Base-by-base conservation (phyloP, 2,329 filamentous ascomycete genomes). In the Monilinia vaccinii-corymbosi region DNA sequence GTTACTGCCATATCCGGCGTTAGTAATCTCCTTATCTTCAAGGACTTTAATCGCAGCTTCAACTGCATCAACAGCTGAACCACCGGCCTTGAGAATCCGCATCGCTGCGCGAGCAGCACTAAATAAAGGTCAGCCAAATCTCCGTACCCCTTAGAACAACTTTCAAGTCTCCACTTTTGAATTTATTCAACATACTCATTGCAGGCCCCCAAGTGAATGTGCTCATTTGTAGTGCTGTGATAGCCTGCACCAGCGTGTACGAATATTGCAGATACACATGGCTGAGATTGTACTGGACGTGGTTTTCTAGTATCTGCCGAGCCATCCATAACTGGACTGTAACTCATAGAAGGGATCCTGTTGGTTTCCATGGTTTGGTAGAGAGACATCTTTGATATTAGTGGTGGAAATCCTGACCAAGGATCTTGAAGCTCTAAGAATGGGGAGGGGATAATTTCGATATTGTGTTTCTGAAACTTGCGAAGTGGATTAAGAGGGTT, bases 191-290 rank as follows among this genome's bases (percentile, higher is more conserved):
- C 90, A 75, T 78, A 97, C 93, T 93, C 87, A 70, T 88, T 87
- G 73, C 94, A 97, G 46, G 91, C 91, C 69, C 86, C 80, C 11
- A 99, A 81, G 71, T 99, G 94, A 42, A 89, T 79, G 60, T 81
- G 78, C 72, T 99, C 92, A 71, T 97, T 97, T 62, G 88, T 83
- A 28, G 83, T 78, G 71, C 91, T 97, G 73, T 99, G 94, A 69
- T 90, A 99, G 4, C 94, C 94, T 18, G 94, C 94, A 38, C 94
- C 94, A 42, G 93, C 94, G 74, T 99, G 94, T 48, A 99, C 87
- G 73, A 96, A 97, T 56, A 99, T 93, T 61, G 91, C 91, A 60
- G 84, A 84, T 11, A 84, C 75, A 50, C 65, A 64, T 11, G 64
- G 58, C 23, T 59, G 62, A 11, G 49, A 56, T 40, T 61, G 64